Evolutionary conservation across 345 rosid genomes (phyloP).

Genomic region (Aurinia saxatilis): DNA sequence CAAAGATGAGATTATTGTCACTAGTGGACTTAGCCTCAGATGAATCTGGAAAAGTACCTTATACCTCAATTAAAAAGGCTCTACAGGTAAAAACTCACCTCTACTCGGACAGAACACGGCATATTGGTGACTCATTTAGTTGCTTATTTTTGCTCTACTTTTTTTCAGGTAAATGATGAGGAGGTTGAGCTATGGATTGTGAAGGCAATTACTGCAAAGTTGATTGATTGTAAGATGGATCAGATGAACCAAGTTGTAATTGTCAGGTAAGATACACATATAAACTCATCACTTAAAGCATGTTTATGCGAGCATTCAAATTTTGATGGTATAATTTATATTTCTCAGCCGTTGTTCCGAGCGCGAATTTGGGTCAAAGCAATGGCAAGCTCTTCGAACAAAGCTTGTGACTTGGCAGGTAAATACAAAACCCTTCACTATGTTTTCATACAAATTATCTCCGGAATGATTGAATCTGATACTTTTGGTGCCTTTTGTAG

Average conservation of each 20-base stretch:
- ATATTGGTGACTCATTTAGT: not conserved
- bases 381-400: conserved; percentile 65
- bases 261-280: conserved; percentile 51
- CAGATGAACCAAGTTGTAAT: conserved; percentile 86
- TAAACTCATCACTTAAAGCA: not conserved
- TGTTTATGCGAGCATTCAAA: not conserved
- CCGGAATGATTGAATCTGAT: conserved; percentile 4
- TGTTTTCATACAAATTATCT: not conserved
- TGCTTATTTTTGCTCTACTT: not conserved
- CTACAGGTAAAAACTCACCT: conserved; percentile 47
- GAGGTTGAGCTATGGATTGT: conserved; percentile 92
- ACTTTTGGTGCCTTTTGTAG: conserved; percentile 30
- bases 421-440: not conserved
- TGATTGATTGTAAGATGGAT: conserved; percentile 86
- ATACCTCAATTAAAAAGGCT: conserved; percentile 55
- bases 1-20: conserved; percentile 91
- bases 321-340: conserved; percentile 8
- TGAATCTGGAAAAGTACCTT: conserved; percentile 77
- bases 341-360: conserved; percentile 59
- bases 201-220: conserved; percentile 74
- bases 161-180: conserved; percentile 59
- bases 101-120: not conserved
- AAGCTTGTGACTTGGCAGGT: conserved; percentile 88
- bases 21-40: conserved; percentile 74
- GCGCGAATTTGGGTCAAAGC: conserved; percentile 67